Base-by-base conservation (phyloP, 345 rosid species). In the Melastoma malabathricum region DNA sequence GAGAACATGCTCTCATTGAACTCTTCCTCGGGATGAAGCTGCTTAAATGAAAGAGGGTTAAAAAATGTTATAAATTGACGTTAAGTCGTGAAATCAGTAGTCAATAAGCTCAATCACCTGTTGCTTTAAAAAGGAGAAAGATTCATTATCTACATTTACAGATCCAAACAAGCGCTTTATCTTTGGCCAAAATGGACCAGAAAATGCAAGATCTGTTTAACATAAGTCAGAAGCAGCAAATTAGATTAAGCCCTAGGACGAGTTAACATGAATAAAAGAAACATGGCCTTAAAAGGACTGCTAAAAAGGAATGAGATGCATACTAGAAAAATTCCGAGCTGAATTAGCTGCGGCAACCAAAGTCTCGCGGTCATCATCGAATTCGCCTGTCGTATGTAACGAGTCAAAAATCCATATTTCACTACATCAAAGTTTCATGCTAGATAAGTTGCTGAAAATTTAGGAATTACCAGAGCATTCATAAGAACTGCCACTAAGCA, bases 141-240 rank as follows among this genome's bases (percentile, higher is more conserved):
- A 83, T 52, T 68, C 44, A 64, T 87, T 86, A 57, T 84, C 97
- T 23, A 73, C 60, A 70, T 64, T 66, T 43, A 78, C 71, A 55
- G 82, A 71, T 61, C 72, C 67, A 70, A 93, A 93, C 39, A 73
- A 56, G 65, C 69, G 70, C 64, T 83, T 84, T 90, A 93, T 73
- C 73, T 81, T 82, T 81, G 83, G 81, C 97, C 99, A 87, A 68
- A 84, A 81, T 54, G 72, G 67, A 60, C 86, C 78, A 65, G 78
- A 73, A 64, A 78, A 84, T 47, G 90, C 83, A 48, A 66, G 68
- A 68, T 65, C 99, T 93, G 48, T 62, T 68, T 29, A 66, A 73
- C 50, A 22, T 22, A 22, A 22, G 25, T 22, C 25, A 13, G 65
- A 56, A 59, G 29, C 23, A 56, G 52, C 4, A 62, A 48, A 51